Base-by-base conservation (phyloP, 1,284 basidiomycete genomes). In the Rhodotorula sp. region DNA sequence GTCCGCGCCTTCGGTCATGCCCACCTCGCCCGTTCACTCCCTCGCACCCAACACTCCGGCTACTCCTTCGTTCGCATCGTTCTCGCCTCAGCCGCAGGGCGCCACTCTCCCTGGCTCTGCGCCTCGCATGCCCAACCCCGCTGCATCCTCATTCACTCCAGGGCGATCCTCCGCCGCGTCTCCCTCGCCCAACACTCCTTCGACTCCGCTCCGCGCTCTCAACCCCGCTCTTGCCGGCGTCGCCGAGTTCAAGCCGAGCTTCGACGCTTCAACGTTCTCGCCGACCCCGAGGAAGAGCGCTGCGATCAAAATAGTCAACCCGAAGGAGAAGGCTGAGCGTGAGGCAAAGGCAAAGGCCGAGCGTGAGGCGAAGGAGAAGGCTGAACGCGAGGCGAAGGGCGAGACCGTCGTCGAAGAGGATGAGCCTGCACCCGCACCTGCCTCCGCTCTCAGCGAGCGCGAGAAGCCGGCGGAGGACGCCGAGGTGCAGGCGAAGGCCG, bases 261-360 rank as follows among this genome's bases (percentile, higher is more conserved):
- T 57, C 34, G 63, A 64, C 17, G 53, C 71, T 13, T 17, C 71
- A 13, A 49, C 61, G 4, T 76, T 73, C 65, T 59, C 66, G 13
- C 64, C 67, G 20, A 61, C 70, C 15, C 70, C 67, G 39, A 44
- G 74, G 4, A 69, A 64, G 59, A 71, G 67, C 36, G 64, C 71
- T 8, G 74, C 71, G 58, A 77, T 77, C 66, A 71, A 74, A 65
- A 77, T 76, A 39, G 62, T 64, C 19, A 75, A 75, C 62, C 72
- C 77, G 24, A 66, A 71, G 61, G 63, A 68, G 46, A 66, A 60
- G 60, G 49, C 55, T 20, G 68, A 56, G 39, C 58, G 56, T 24
- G 64, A 66, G 29, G 67, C 63, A n/a, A 62, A 63, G 56, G 65
- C 52, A 53, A 62, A 56, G 58, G 60, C 67, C 19, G 68, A 68